Base-by-base conservation (phyloP, 2,329 filamentous ascomycete genomes). In the Rhexocercosporidium sp. region DNA sequence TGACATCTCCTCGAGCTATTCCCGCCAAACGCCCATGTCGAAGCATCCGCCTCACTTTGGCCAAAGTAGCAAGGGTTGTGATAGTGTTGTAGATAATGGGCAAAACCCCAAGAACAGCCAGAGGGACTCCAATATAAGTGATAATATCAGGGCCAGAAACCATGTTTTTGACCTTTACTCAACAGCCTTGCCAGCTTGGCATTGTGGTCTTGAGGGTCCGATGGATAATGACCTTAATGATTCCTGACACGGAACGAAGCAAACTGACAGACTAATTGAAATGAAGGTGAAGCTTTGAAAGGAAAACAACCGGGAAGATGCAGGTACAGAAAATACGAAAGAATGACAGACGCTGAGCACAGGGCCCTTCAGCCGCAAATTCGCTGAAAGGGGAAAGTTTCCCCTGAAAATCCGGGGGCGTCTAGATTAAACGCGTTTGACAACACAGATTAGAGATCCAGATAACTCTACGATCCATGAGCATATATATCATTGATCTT, bases 11-110 rank as follows among this genome's bases (percentile, higher is more conserved):
- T 53, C 88, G 83, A 14, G 87, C 90, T 53, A 90, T 81, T 0
- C 86, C 88, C 1, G 83, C 84, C 8, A 89, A 78, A n/a, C 82
- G 82, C 75, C 86, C 85, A 64, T 82, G 82, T 18, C 83, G 79
- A 3, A 91, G 82, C 77, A 85, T 85, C 65, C 84, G 84, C 75
- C 84, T 85, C 77, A 91, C 88, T 57, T 84, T 84, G 46, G 86
- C 86, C 1, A 89, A 80, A 1, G 86, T 88, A 16, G 86, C 79
- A 29, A 90, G 82, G 3, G 87, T 89, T 29, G 84, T 82, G 62
- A 87, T 79, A 22, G 85, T 89, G 73, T 90, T 91, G 79, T 90
- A 91, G 51, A 91, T 80, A 60, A 90, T 90, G 0, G 88, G 88
- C 6, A 90, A 80, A 25, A 90, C 84, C 51, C 85, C 86, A 1